Evolutionary conservation across 805 yeast species (phyloP).

Genomic region (Sugiyamaella chiloensis): DNA sequence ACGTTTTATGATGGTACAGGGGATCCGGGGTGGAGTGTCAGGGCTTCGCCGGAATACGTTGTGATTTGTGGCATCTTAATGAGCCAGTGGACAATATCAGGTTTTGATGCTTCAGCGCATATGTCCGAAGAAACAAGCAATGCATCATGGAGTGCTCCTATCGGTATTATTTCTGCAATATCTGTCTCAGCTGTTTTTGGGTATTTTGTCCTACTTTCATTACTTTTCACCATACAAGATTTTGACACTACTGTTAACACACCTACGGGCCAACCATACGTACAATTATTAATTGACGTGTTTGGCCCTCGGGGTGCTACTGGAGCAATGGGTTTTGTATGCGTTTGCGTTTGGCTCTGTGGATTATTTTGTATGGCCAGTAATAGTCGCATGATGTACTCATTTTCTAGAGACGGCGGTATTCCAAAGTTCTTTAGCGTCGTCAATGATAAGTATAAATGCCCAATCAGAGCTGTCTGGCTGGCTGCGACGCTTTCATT

Average conservation of each 20-base stretch:
- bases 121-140: slow-evolving; percentile 68
- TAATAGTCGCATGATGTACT: slow-evolving; percentile 60
- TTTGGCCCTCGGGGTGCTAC: slow-evolving; percentile 23
- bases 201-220: slow-evolving; percentile 51
- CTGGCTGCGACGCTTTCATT: slow-evolving; percentile 48
- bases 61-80: slow-evolving; percentile 22
- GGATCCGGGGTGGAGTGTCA: slow-evolving; percentile 23
- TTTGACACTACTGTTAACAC: slow-evolving; percentile 33
- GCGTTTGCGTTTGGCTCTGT: slow-evolving; percentile 24
- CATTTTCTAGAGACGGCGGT: slow-evolving; percentile 75
- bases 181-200: slow-evolving; percentile 56
- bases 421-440: slow-evolving; percentile 57
- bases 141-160: slow-evolving; percentile 60
- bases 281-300: slow-evolving; percentile 41
- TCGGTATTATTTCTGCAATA: slow-evolving; percentile 61
- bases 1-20: slow-evolving; percentile 33
- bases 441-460: slow-evolving; percentile 52
- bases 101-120: slow-evolving; percentile 70
- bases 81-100: slow-evolving; percentile 64
- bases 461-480: slow-evolving; percentile 62
- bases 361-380: slow-evolving; percentile 24
- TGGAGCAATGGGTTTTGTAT: slow-evolving; percentile 17
- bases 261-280: slow-evolving; percentile 46
- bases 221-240: slow-evolving; percentile 51
- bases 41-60: slow-evolving; percentile 25